phyloP scores from a whole-genome alignment of 2,329 filamentous ascomycete genomes.

The Pyrenophora teres region DNA sequence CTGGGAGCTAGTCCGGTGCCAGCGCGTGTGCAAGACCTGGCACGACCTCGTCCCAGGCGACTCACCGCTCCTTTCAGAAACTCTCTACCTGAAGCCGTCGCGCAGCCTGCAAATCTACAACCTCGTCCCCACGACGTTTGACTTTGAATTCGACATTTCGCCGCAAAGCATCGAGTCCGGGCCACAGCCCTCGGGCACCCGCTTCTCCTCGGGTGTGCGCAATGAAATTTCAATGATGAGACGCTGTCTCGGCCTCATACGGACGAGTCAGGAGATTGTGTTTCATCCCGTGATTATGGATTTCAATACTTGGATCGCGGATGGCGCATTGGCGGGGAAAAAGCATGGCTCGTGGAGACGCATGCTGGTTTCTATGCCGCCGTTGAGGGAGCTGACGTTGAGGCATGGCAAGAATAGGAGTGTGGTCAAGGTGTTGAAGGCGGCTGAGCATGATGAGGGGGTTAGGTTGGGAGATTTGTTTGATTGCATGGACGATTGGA shows the following conservation, averaged over 20 bases:
- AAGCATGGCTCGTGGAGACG: slow-evolving; percentile 6
- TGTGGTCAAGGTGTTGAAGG: slow-evolving; percentile 8
- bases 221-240: slow-evolving; percentile 9
- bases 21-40: slow-evolving; percentile 19
- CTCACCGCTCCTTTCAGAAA: slow-evolving; percentile 11
- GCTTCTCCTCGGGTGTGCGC: slow-evolving; percentile 2
- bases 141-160: slow-evolving; percentile 13
- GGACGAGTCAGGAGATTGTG: slow-evolving; percentile 19
- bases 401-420: slow-evolving; percentile 6
- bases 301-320: slow-evolving; percentile 6
- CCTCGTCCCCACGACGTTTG: slow-evolving; percentile 14
- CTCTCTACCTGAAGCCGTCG: slow-evolving; percentile 19
- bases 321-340: background rate
- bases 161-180: slow-evolving; percentile 4
- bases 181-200: slow-evolving; percentile 1
- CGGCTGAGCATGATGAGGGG: slow-evolving; percentile 3
- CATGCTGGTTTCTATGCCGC: slow-evolving; percentile 20
- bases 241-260: slow-evolving; percentile 14
- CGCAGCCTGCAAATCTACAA: slow-evolving; percentile 19
- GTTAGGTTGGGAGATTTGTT: slow-evolving; percentile 14
- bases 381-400: slow-evolving; percentile 13
- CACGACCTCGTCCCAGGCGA: slow-evolving; percentile 15
- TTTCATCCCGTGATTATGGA: slow-evolving; percentile 16
- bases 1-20: slow-evolving; percentile 13
- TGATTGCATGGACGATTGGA: slow-evolving; percentile 16